Evolutionary conservation across 805 yeast genomes (phyloP).

Genomic region (Barnettozyma botsteinii): DNA sequence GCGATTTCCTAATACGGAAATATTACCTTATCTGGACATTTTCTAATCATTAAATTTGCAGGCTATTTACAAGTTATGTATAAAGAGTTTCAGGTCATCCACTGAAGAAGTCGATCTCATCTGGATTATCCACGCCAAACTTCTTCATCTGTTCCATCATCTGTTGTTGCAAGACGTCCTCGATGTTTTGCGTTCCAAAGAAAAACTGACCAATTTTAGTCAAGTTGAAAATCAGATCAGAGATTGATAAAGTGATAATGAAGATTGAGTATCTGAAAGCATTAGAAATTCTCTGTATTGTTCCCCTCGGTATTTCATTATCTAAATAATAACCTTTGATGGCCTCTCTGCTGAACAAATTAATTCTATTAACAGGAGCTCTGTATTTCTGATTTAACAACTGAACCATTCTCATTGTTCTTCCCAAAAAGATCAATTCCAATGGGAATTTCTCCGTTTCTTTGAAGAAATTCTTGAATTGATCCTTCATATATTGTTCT

Average conservation of each 20-base stretch:
- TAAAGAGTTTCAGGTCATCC: conserved; percentile 8
- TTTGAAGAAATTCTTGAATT: conserved; percentile 48
- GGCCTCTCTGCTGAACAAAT: conserved; percentile 56
- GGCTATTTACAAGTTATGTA: not conserved
- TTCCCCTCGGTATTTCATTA: not conserved
- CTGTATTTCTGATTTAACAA: conserved; percentile 59
- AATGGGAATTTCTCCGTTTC: conserved; percentile 65
- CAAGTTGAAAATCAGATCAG: conserved; percentile 19
- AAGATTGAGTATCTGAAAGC: conserved; percentile 21
- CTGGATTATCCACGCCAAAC: conserved; percentile 24
- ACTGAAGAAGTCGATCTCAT: conserved; percentile 16
- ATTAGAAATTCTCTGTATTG: conserved; percentile 7
- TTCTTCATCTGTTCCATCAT: conserved; percentile 22
- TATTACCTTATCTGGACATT: not conserved
- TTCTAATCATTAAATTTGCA: not conserved
- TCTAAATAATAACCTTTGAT: conserved; percentile 23
- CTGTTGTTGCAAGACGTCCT: conserved; percentile 21
- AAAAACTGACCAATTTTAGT: conserved; percentile 15
- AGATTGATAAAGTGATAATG: conserved; percentile 15
- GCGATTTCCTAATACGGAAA: not conserved
- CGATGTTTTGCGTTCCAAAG: conserved; percentile 21
- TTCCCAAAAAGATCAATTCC: conserved; percentile 55
- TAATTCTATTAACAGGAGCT: conserved; percentile 70
- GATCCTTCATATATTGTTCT: conserved; percentile 38
- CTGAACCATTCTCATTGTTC: conserved; percentile 73